Base-by-base conservation (phyloP, 1,139 yeast species). In the Diutina pseudorugosa region DNA sequence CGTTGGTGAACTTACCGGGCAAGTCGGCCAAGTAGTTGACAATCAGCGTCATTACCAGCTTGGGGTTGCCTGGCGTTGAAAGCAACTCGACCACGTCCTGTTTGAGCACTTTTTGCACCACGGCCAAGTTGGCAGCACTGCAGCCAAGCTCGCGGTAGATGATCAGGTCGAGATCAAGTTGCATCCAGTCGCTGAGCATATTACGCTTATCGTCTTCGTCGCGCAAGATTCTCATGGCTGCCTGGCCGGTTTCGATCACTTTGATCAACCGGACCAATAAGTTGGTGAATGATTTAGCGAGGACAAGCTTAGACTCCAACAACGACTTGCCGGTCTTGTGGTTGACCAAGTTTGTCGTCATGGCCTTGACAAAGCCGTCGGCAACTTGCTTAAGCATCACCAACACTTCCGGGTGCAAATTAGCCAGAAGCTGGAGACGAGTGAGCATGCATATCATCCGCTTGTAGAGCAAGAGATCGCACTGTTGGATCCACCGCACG, bases 391-490 rank as follows among this genome's bases (percentile, higher is more conserved):
- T 74, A 55, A 83, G 67, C 54, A 74, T 79, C 6, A 65, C 64
- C 40, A 81, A 60, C n/a, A 83, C 82, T 25, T 76, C 75, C 0
- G 68, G 68, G 1, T 89, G 87, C 9, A 83, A 77, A 52, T 73
- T 73, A 47, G 57, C 60, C 59, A 84, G 87, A 44, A 82, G 66
- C n/a, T 81, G 80, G 55, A 85, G 67, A 44, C 83, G 83, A n/a
- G 84, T 76, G 56, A 88, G 65, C 76, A 84, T 75, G 57, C 79
- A 79, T 19, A 83, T 73, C 72, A 86, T 71, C 8, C 77, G 69
- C 55, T 76, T 77, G 66, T 84, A 85, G 68, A 83, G 76, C 12
- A 76, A 67, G 58, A 76, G 62, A 64, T 90, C 96, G 62, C 90
- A 85, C 49, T 75, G 68, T 51, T 74, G 63, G 18, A 86, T 75